phyloP scores from a whole-genome alignment of 805 yeast genomes.

The Lachancea dasiensis region DNA sequence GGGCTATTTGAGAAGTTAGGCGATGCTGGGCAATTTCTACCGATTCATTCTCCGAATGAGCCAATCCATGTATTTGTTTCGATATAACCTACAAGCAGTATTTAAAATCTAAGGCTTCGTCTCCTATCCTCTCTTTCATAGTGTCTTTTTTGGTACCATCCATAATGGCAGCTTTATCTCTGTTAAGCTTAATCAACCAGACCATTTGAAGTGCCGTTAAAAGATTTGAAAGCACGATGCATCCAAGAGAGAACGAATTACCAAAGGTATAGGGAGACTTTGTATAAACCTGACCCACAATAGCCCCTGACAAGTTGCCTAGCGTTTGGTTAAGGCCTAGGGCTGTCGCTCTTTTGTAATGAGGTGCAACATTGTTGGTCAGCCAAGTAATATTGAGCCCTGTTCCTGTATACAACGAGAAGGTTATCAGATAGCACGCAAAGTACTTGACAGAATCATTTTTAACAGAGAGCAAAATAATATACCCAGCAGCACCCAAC shows the following conservation, averaged over 20 bases:
- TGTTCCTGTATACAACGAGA: conserved; percentile 34
- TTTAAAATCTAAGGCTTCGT: conserved; percentile 22
- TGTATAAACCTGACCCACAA: conserved; percentile 40
- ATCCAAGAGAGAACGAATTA: conserved; percentile 37
- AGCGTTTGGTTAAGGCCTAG: conserved; percentile 39
- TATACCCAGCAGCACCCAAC: conserved; percentile 31
- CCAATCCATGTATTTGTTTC: no score
- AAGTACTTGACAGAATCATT: conserved; percentile 34
- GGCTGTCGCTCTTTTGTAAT: conserved; percentile 39
- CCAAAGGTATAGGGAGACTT: conserved; percentile 37
- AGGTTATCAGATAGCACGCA: conserved; percentile 34
- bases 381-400: conserved; percentile 41
- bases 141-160: conserved; percentile 21
- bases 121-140: conserved; percentile 22
- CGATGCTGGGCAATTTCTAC: no score
- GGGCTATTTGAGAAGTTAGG: no score
- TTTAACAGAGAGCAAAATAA: conserved; percentile 27
- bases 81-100: conserved; percentile 20
- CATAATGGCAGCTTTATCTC: conserved; percentile 15
- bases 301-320: conserved; percentile 42
- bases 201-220: conserved; percentile 16
- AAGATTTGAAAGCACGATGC: conserved; percentile 23
- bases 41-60: no score
- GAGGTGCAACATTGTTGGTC: conserved; percentile 38
- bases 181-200: conserved; percentile 14